These are phyloP conservation scores for Aspergillus pseudoglaucus DNA, from an alignment of 2,329 filamentous ascomycete genomes.

Conservation along the genomic window DNA sequence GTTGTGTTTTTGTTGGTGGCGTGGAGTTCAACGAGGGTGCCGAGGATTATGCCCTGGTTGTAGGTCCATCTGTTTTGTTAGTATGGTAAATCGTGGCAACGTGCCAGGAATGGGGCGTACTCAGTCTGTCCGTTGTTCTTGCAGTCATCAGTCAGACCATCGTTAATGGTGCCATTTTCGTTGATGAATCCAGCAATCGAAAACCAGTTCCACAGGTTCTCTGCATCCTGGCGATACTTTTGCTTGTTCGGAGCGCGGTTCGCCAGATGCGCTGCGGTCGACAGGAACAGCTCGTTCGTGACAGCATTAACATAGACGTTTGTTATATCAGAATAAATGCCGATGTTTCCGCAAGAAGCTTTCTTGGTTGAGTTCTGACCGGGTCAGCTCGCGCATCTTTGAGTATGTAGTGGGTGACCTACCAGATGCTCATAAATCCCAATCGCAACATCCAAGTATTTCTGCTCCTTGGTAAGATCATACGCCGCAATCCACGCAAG, in stretches of 20 bases:
- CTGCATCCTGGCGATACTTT: slow-evolving; percentile 42
- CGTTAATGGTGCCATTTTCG: slow-evolving; percentile 45
- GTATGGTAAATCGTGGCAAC: neutral
- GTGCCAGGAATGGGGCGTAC: slow-evolving; percentile 8
- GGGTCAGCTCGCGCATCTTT: slow-evolving; percentile 6
- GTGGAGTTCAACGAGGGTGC: slow-evolving; percentile 50
- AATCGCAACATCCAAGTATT: slow-evolving; percentile 43
- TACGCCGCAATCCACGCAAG: slow-evolving; percentile 51
- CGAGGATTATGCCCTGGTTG: slow-evolving; percentile 57
- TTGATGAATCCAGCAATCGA: slow-evolving; percentile 43
- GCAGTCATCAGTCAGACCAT: slow-evolving; percentile 48
- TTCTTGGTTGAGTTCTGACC: neutral
- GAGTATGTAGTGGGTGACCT: neutral
- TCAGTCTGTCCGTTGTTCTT: slow-evolving; percentile 39
- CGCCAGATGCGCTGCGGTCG: slow-evolving; percentile 50
- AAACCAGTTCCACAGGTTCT: slow-evolving; percentile 49
- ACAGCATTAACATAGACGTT: slow-evolving; percentile 48
- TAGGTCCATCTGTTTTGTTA: slow-evolving; percentile 42
- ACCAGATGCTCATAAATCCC: slow-evolving; percentile 46
- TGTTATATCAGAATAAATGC: slow-evolving; percentile 45
- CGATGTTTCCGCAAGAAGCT: slow-evolving; percentile 34
- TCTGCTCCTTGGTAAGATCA: slow-evolving; percentile 41
- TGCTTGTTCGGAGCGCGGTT: slow-evolving; percentile 38
- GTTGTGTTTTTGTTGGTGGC: slow-evolving; percentile 19
- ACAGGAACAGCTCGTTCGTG: slow-evolving; percentile 52